These are phyloP conservation scores for Paecilomyces fulvus DNA, from an alignment of 2,329 filamentous ascomycete species.

Conservation along the genomic window DNA sequence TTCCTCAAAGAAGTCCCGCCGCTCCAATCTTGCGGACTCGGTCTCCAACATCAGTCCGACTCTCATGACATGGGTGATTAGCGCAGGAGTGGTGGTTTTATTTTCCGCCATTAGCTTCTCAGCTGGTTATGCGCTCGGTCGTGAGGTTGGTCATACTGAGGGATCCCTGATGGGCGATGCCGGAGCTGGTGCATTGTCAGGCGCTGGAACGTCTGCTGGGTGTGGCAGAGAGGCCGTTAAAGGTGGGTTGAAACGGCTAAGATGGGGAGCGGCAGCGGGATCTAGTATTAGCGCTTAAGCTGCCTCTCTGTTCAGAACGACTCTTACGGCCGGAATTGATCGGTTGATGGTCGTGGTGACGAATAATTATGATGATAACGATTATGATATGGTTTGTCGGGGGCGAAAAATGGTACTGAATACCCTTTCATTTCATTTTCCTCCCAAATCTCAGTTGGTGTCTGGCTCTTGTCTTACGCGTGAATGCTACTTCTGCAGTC, in stretches of 20 bases:
- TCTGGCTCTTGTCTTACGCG: neutral
- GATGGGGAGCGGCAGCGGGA: constrained; percentile 33
- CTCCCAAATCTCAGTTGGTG: neutral
- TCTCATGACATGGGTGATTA: constrained; percentile 57
- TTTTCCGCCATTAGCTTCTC: constrained; percentile 58
- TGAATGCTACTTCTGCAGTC: neutral
- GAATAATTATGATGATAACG: neutral
- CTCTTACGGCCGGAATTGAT: neutral
- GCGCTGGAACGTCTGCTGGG: constrained; percentile 24
- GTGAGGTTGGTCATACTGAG: constrained; percentile 49
- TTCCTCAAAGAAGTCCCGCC: constrained; percentile 29
- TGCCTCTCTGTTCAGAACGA: neutral
- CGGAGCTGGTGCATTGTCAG: constrained; percentile 12
- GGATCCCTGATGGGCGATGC: constrained; percentile 20
- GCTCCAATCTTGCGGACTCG: constrained; percentile 20
- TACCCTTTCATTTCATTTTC: neutral
- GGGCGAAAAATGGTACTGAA: neutral
- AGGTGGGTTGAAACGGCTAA: constrained; percentile 34
- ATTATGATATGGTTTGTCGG: neutral
- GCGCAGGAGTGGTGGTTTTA: constrained; percentile 55
- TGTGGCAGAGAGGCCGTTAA: constrained; percentile 40
- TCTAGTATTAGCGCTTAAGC: constrained; percentile 22
- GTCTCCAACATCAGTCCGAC: constrained; percentile 45
- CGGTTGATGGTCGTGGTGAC: neutral
- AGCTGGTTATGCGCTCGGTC: constrained; percentile 54